These are phyloP conservation scores for Lodderomyces jiufengensis DNA, from an alignment of 1,139 yeast genomes.

Conservation along the genomic window DNA sequence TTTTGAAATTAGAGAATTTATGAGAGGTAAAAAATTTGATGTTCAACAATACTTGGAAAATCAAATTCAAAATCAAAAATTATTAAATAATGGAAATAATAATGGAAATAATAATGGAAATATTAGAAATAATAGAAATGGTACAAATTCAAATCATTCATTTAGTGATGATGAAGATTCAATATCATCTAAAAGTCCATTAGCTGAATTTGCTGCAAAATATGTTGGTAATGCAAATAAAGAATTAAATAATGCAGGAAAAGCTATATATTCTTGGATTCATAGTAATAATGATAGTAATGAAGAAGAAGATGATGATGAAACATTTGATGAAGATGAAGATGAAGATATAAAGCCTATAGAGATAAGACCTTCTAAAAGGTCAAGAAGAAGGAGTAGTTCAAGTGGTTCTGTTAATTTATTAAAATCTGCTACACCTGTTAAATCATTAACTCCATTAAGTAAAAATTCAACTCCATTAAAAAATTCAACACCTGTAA, in stretches of 20 bases:
- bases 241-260: constrained; percentile 32
- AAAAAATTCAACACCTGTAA: constrained; percentile 3
- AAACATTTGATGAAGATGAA: constrained; percentile 13
- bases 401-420: not conserved
- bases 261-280: constrained; percentile 65
- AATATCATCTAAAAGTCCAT: constrained; percentile 37
- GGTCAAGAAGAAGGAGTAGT: constrained; percentile 9
- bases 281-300: constrained; percentile 28
- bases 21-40: constrained; percentile 52
- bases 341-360: constrained; percentile 17
- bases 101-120: constrained; percentile 26
- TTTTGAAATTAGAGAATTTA: constrained; percentile 74
- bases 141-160: not conserved
- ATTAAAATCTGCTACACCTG: constrained; percentile 5
- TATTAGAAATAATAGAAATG: constrained; percentile 13
- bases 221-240: constrained; percentile 54
- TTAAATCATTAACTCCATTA: constrained; percentile 1
- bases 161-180: constrained; percentile 6
- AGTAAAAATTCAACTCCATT: not conserved
- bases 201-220: constrained; percentile 58
- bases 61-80: constrained; percentile 7
- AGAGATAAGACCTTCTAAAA: constrained; percentile 11
- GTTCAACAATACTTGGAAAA: constrained; percentile 29
- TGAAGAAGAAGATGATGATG: constrained; percentile 16
- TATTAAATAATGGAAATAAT: constrained; percentile 3